Evolutionary conservation across 768 basidiomycete genomes (phyloP).

Genomic region (Lentinula sp.): DNA sequence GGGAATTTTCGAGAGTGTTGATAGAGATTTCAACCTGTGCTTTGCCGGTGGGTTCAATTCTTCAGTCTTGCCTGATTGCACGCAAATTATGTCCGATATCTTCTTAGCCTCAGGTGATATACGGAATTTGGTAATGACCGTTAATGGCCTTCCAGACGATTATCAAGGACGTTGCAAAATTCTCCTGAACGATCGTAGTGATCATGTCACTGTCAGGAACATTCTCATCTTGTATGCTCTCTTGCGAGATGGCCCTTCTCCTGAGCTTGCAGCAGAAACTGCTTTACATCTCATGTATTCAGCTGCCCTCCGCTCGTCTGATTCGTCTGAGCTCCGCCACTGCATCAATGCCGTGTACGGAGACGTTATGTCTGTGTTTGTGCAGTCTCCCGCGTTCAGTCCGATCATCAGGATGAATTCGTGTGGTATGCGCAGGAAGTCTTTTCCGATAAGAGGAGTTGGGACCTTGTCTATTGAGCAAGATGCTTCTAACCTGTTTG

Average conservation of each 20-base stretch:
- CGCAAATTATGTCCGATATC: neutral
- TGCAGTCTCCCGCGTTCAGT: neutral
- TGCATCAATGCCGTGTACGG: neutral
- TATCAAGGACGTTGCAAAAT: constrained; percentile 33
- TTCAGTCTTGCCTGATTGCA: neutral
- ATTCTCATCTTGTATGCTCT: constrained; percentile 35
- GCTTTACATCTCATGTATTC: constrained; percentile 48
- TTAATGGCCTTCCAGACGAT: constrained; percentile 34
- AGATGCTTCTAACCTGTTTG: constrained; percentile 11
- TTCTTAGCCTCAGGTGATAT: constrained; percentile 44
- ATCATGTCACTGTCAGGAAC: constrained; percentile 29
- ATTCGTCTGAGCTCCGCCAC: constrained; percentile 15
- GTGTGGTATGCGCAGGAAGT: constrained; percentile 9
- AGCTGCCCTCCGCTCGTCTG: constrained; percentile 28
- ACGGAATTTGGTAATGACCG: constrained; percentile 33
- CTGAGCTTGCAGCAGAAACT: constrained; percentile 28
- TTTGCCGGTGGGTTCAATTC: constrained; percentile 16
- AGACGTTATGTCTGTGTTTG: neutral
- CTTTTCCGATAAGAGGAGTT: neutral
- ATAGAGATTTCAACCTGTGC: constrained; percentile 18
- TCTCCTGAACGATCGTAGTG: constrained; percentile 33
- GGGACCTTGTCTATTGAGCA: constrained; percentile 4
- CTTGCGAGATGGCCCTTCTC: constrained; percentile 22
- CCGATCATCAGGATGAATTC: constrained; percentile 9
- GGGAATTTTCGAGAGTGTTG: constrained; percentile 4